Evolutionary conservation across 164 flowering plant genomes (phyloP), one percentile per base, ranked within the genome.

Genomic region (Buxus sempervirens): DNA sequence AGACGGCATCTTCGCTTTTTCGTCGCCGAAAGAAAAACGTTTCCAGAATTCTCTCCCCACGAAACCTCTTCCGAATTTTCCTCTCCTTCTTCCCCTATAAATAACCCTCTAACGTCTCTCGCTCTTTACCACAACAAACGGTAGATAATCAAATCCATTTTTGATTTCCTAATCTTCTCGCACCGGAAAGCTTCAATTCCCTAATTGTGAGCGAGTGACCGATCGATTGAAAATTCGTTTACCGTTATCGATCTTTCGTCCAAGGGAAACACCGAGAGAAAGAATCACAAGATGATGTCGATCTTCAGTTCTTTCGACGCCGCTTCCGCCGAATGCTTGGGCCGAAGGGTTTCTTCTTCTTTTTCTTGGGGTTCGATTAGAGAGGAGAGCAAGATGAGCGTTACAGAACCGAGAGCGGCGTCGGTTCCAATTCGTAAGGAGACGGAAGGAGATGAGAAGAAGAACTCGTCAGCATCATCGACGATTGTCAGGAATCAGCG

Each of bases 281-380:
- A 15, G 51, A 45, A 10, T 45, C 13, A 45, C 5, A 1, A 57
- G 54, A 76, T 79, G 79, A 79, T 76, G 73, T 79, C 79, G 5
- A 73, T 76, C 57, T 79, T 79, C 73, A 76, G 79, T 45, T 59
- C 60, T 5, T 79, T 79, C 27, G 82, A 79, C 32, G 73, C 69
- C 9, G 49, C 76, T 26, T 60, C 54, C 27, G 73, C 73, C 0
- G 79, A 79, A 61, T 41, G 72, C 22, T 53, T 74, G 68, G 73
- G 73, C 27, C 58, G 54, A 7, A 64, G 24, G 49, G 62, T 60
- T 21, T 53, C 26, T 61, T 41, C 74, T 28, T 36, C 69, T 27
- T 42, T 15, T 1, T 36, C 64, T 21, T 53, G 55, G 55, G 55
- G 0, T 48, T 48, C 22, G 7, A 18, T 53, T 10, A 45, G 51